Evolutionary conservation across 2,329 filamentous ascomycete genomes (phyloP).

Genomic region (Sporothrix sp.): DNA sequence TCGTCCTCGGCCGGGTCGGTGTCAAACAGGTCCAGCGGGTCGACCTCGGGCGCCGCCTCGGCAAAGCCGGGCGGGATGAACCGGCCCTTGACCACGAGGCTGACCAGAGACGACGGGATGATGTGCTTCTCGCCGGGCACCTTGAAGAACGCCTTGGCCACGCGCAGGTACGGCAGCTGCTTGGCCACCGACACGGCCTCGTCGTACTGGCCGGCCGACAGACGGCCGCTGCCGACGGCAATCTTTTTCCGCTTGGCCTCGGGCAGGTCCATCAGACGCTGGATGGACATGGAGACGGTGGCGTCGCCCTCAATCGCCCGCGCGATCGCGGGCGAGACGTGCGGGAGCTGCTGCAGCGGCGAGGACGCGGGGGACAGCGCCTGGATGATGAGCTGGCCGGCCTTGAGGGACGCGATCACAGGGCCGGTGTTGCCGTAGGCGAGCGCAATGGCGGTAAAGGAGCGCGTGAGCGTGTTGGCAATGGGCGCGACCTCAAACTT

Average conservation of each 20-base stretch:
- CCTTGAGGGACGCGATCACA: slow-evolving; percentile 70
- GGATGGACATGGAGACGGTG: slow-evolving; percentile 66
- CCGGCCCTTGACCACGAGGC: slow-evolving; percentile 88
- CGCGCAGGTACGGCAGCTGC: slow-evolving; percentile 72
- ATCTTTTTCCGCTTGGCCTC: slow-evolving; percentile 63
- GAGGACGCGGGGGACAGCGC: slow-evolving; percentile 74
- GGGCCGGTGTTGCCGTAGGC: slow-evolving; percentile 78
- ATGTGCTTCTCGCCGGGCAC: slow-evolving; percentile 90
- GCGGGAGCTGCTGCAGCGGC: slow-evolving; percentile 82
- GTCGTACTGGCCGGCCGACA: slow-evolving; percentile 68
- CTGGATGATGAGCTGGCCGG: slow-evolving; percentile 82
- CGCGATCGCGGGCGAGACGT: slow-evolving; percentile 62
- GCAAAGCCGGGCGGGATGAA: slow-evolving; percentile 75
- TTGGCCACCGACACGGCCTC: slow-evolving; percentile 66
- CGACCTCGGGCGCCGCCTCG: slow-evolving; percentile 61
- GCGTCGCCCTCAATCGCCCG: slow-evolving; percentile 63
- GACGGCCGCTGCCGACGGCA: slow-evolving; percentile 58
- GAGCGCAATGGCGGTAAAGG: slow-evolving; percentile 77
- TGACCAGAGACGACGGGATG: slow-evolving; percentile 84
- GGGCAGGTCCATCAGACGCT: slow-evolving; percentile 80
- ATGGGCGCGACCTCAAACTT: slow-evolving; percentile 87
- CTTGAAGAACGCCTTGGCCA: slow-evolving; percentile 97
- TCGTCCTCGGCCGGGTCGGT: slow-evolving; percentile 89
- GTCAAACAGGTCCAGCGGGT: slow-evolving; percentile 76
- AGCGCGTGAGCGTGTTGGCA: slow-evolving; percentile 73